phyloP scores from a whole-genome alignment of 1,284 basidiomycete genomes.

The Naganishia sp. region DNA sequence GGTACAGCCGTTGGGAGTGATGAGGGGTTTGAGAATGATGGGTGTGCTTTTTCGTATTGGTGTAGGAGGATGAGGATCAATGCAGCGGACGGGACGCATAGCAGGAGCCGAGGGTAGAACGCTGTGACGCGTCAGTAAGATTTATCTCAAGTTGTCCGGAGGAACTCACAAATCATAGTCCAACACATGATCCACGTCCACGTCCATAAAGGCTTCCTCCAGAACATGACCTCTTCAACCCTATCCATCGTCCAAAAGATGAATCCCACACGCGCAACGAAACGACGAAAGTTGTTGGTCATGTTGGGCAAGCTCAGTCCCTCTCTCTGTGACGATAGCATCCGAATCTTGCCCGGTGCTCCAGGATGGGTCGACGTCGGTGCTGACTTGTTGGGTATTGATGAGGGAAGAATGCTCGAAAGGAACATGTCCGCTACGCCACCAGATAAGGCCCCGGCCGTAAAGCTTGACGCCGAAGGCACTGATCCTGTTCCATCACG shows the following conservation, averaged over 20 bases:
- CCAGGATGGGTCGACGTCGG: constrained; percentile 11
- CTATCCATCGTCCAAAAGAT: constrained; percentile 54
- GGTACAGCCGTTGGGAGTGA: constrained; percentile 9
- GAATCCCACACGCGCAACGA: constrained; percentile 52
- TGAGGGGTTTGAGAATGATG: constrained; percentile 37
- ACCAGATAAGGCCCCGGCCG: constrained; percentile 21
- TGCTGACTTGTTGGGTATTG: constrained; percentile 28
- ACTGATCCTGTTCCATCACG: constrained; percentile 1
- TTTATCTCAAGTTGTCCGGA: not conserved
- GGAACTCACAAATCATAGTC: constrained; percentile 50
- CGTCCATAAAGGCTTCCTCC: constrained; percentile 53
- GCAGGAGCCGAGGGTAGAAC: constrained; percentile 51
- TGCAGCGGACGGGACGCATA: constrained; percentile 46
- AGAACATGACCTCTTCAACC: constrained; percentile 54
- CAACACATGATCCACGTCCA: constrained; percentile 51
- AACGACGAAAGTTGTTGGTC: constrained; percentile 52
- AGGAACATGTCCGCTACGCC: constrained; percentile 34
- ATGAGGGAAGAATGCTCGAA: constrained; percentile 31
- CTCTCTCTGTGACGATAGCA: constrained; percentile 48
- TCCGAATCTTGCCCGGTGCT: constrained; percentile 17
- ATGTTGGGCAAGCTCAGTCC: constrained; percentile 47
- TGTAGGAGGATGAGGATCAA: constrained; percentile 48
- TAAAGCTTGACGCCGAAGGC: constrained; percentile 18
- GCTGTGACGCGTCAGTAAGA: constrained; percentile 36
- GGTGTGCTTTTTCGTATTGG: constrained; percentile 44